phyloP scores from a whole-genome alignment of 306 rosid species.

The Vachellia pachyceras region DNA sequence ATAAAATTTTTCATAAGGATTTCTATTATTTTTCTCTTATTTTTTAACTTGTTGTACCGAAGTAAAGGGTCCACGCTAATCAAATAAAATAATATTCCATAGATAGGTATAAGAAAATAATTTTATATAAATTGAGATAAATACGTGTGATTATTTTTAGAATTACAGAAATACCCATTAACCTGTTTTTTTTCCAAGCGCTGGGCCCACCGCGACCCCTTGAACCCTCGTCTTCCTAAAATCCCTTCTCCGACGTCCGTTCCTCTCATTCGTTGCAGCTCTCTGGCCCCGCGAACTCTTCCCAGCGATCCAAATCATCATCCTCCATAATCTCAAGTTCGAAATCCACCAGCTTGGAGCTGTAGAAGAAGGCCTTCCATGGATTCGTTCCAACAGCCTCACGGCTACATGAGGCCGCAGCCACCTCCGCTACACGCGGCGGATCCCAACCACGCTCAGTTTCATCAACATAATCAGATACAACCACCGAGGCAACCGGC shows the following conservation, averaged over 20 bases:
- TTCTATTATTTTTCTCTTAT: no score
- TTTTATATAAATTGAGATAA: no score
- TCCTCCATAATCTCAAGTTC: background rate
- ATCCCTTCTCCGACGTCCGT: background rate
- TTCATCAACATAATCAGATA: conserved; percentile 40
- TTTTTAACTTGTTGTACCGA: no score
- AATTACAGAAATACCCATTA: no score
- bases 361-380: conserved; percentile 25
- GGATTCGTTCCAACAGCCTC: conserved; percentile 80
- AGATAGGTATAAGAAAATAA: no score
- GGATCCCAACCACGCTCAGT: conserved; percentile 70
- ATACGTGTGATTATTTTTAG: no score
- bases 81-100: no score
- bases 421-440: conserved; percentile 57
- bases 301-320: conserved; percentile 26
- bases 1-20: no score
- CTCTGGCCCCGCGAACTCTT: background rate
- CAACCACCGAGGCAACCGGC: conserved; percentile 50
- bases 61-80: no score
- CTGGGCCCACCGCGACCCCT: conserved; percentile 1
- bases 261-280: background rate
- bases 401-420: conserved; percentile 64
- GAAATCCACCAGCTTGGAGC: background rate
- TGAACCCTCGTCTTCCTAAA: conserved; percentile 34
- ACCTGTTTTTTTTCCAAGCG: background rate